These are phyloP conservation scores for Paraconiothyrium sp. DNA, from an alignment of 2,329 filamentous ascomycete genomes.

Conservation along the genomic window DNA sequence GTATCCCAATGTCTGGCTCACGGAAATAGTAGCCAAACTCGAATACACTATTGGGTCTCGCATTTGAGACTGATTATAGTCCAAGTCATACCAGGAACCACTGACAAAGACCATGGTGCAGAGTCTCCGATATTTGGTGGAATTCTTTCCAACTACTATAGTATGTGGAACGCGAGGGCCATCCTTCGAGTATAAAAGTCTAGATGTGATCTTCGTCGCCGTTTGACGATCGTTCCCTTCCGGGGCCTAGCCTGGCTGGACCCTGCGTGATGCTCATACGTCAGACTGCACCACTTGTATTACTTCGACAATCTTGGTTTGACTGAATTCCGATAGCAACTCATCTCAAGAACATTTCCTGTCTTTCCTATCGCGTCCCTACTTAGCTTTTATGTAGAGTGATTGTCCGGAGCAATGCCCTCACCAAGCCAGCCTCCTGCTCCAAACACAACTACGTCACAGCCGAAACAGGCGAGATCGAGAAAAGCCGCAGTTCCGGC, in stretches of 20 bases:
- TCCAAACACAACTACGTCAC: conserved; percentile 31
- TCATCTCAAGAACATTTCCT: conserved; percentile 1
- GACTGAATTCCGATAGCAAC: conserved; percentile 7
- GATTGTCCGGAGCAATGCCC: conserved; percentile 28
- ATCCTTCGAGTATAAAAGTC: too few species aligned
- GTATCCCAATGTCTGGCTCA: too few species aligned
- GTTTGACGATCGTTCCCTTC: conserved; percentile 30
- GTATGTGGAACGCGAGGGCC: too few species aligned
- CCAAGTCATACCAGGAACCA: too few species aligned
- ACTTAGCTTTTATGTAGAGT: neutral
- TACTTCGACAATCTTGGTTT: conserved; percentile 44
- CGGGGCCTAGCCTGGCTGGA: conserved; percentile 20
- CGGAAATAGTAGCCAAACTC: too few species aligned
- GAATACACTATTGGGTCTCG: too few species aligned
- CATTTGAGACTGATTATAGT: too few species aligned
- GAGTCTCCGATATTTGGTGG: too few species aligned
- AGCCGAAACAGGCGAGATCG: conserved; percentile 35
- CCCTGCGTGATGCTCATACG: conserved; percentile 43
- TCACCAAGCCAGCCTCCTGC: conserved; percentile 38
- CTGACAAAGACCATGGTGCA: too few species aligned
- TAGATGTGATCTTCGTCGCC: conserved; percentile 5
- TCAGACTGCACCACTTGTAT: conserved; percentile 39
- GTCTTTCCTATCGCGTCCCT: conserved; percentile 2
- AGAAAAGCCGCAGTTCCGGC: conserved; percentile 28
- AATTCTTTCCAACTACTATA: too few species aligned